phyloP scores from a whole-genome alignment of 1,284 basidiomycete genomes.

The Heterobasidion parviporum region DNA sequence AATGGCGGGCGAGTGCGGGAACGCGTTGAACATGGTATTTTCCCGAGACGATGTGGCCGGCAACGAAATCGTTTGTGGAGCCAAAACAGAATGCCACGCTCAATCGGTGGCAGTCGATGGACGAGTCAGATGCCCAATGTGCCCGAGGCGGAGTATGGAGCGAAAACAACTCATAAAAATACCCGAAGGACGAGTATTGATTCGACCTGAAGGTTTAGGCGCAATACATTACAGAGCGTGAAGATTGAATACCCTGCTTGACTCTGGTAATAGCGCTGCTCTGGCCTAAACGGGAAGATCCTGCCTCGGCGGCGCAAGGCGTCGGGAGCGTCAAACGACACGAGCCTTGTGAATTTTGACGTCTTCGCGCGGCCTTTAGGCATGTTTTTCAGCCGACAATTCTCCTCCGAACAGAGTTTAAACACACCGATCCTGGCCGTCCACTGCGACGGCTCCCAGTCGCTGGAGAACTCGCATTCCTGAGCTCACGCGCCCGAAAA shows the following conservation, averaged over 20 bases:
- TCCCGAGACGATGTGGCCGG: too few species aligned
- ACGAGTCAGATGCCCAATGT: background rate
- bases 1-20: too few species aligned
- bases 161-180: background rate
- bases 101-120: background rate
- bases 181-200: background rate
- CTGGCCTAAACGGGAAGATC: too few species aligned
- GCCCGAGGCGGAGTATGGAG: background rate
- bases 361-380: conserved; percentile 62
- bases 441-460: conserved; percentile 71
- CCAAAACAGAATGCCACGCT: background rate
- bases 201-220: background rate
- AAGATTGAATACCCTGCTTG: background rate
- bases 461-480: conserved; percentile 86
- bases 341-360: conserved; percentile 76
- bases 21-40: too few species aligned
- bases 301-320: too few species aligned
- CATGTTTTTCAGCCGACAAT: conserved; percentile 5
- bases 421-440: conserved; percentile 68
- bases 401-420: conserved; percentile 3
- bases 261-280: too few species aligned
- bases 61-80: background rate
- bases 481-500: conserved; percentile 80
- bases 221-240: background rate
- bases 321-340: conserved; percentile 24